A percentile compares a stretch with the other conserved stretches of the same genome.
Evolutionary conservation across 495 filamentous ascomycete species (phyloP).

Genomic region (Neurospora intermedia): DNA sequence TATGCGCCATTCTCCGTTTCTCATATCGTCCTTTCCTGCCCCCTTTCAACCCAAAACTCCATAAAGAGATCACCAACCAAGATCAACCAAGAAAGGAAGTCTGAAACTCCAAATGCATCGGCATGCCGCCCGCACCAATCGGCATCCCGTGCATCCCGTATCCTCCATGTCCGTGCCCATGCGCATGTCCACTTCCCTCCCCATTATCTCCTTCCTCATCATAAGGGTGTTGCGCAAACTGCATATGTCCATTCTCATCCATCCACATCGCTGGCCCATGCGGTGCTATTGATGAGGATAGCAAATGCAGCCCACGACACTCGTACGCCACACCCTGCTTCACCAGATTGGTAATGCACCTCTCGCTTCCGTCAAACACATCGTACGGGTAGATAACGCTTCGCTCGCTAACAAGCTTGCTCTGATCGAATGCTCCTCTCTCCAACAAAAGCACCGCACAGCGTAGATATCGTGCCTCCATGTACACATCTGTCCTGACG

Average conservation of each 20-base stretch:
- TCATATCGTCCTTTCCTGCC: not conserved
- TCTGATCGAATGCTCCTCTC: conserved; percentile 24
- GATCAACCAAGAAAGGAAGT: conserved; percentile 10
- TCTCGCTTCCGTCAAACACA: conserved; percentile 23
- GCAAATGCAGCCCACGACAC: conserved; percentile 19
- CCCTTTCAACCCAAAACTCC: not conserved
- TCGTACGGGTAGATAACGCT: conserved; percentile 20
- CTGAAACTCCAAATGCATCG: conserved; percentile 18
- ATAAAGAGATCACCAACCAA: not conserved
- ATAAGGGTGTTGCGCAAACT: not conserved
- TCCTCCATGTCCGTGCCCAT: not conserved
- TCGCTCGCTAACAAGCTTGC: conserved; percentile 23
- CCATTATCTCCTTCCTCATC: conserved; percentile 1
- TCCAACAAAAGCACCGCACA: conserved; percentile 23
- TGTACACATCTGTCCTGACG: conserved; percentile 24
- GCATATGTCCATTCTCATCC: not conserved
- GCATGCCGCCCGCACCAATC: conserved; percentile 4
- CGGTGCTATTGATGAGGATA: conserved; percentile 14
- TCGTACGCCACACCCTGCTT: conserved; percentile 21
- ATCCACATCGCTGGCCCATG: conserved; percentile 5
- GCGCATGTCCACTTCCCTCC: not conserved
- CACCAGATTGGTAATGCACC: conserved; percentile 18
- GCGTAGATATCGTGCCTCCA: conserved; percentile 24
- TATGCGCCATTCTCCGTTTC: not conserved
- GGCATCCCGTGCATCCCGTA: not conserved